Conservation (phyloP, 2,329 filamentous ascomycete species). For the Epichloe baconii region DNA sequence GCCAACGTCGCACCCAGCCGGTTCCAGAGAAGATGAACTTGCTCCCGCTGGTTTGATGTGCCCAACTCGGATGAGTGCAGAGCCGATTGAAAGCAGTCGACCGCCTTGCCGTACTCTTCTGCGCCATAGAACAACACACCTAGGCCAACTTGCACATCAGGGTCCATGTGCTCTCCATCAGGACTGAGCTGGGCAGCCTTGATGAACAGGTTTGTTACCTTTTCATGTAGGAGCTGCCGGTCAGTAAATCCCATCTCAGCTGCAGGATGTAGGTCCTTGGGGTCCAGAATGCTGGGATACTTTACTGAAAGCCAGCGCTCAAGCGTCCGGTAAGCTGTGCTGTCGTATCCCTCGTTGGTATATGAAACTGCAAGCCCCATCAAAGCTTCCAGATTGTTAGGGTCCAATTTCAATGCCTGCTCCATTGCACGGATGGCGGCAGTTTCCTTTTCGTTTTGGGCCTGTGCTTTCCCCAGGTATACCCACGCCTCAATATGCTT, state of each 20-base stretch:
- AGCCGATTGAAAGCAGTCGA: slow-evolving; percentile 93
- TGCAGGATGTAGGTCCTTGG: slow-evolving; percentile 56
- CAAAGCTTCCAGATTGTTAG: slow-evolving; percentile 73
- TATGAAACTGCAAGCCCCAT: slow-evolving; percentile 96
- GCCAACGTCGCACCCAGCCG: slow-evolving; percentile 88
- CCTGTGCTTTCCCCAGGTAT: slow-evolving; percentile 79
- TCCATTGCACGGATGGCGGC: slow-evolving; percentile 90
- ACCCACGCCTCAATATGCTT: slow-evolving; percentile 89
- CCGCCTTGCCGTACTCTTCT: slow-evolving; percentile 95
- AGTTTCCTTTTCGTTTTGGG: slow-evolving; percentile 96
- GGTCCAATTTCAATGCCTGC: slow-evolving; percentile 77
- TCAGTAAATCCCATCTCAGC: slow-evolving; percentile 92
- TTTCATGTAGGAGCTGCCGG: slow-evolving; percentile 75
- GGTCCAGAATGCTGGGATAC: slow-evolving; percentile 72
- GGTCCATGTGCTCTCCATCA: slow-evolving; percentile 90
- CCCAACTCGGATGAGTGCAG: slow-evolving; percentile 77
- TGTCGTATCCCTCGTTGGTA: slow-evolving; percentile 97
- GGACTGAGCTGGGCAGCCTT: slow-evolving; percentile 83
- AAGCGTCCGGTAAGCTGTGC: slow-evolving; percentile 86
- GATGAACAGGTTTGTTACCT: slow-evolving; percentile 85
- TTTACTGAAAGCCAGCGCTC: slow-evolving; percentile 96
- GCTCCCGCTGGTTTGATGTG: slow-evolving; percentile 67
- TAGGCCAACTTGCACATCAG: slow-evolving; percentile 92
- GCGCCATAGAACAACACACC: slow-evolving; percentile 96
- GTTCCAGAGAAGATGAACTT: slow-evolving; percentile 95